Evolutionary conservation across 164 flowering plant species (phyloP), one percentile per base, ranked within the genome.

Genomic region (Hamamelis virginiana): DNA sequence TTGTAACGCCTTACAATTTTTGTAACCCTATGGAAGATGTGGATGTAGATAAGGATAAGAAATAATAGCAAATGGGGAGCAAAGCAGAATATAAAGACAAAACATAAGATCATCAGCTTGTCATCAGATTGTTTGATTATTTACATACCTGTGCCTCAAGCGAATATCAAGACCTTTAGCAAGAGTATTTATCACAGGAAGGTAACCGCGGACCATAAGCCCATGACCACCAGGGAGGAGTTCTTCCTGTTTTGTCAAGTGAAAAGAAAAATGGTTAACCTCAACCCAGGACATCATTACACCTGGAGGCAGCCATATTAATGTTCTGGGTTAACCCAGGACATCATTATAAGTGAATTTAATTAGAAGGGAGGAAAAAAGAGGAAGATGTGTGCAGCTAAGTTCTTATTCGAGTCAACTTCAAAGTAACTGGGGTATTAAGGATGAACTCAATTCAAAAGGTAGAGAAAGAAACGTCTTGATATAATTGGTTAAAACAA

Each of bases 141-240:
- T 26, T 26, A 48, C 4, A 38, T 78, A 92, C 97, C 97, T 86
- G 83, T 91, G 97, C 38, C 76, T 67, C 62, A 93, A 76, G 59
- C 95, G 92, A 51, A 96, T 84, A 72, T 96, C 96, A 47, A 95
- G 92, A 66, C 96, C 99, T 81, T 90, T 93, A 41, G 97, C 92
- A 63, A 91, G 91, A 8, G 92, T 85, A 69, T 92, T 89, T 62
- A 95, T 85, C 38, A 91, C 98, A 38, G 99, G 97, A 45, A 71
- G 85, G 77, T 92, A 96, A 65, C 99, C 98, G 50, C 94, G 82
- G 8, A 96, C 97, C 99, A 96, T 96, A 47, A 96, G 96, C 61
- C 96, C 98, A 80, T 96, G 99, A 23, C 99, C 99, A 67, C 99
- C 99, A 63, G 99, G 89, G 23, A 96, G 94, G 72, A 96, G 75